Base-by-base conservation (phyloP, 257 asterid genomes). In the Craterostigma plantagineum region DNA sequence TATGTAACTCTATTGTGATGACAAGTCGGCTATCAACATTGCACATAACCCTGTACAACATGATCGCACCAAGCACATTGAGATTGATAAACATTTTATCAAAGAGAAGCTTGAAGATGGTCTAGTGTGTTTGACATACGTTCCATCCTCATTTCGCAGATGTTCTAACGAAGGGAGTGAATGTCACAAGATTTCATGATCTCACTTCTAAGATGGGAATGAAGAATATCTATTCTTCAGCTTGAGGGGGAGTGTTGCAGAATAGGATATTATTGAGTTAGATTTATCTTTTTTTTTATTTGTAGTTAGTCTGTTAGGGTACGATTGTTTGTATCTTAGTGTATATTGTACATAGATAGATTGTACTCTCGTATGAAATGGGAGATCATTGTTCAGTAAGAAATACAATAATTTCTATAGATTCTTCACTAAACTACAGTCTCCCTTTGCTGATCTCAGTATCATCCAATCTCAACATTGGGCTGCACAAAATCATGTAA, bases 381-480 rank as follows among this genome's bases (percentile, higher is more conserved):
- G n/a, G n/a, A n/a, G n/a, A n/a, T n/a, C n/a, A n/a, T n/a, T n/a
- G n/a, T n/a, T n/a, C n/a, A n/a, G n/a, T n/a, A n/a, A n/a, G n/a
- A n/a, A n/a, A n/a, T n/a, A n/a, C n/a, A n/a, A n/a, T n/a, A n/a
- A n/a, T n/a, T n/a, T n/a, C n/a, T n/a, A n/a, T n/a, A n/a, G n/a
- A n/a, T n/a, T n/a, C n/a, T n/a, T n/a, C n/a, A n/a, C n/a, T n/a
- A n/a, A n/a, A n/a, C n/a, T n/a, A n/a, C n/a, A n/a, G 71, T 42
- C 70, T 71, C 18, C 95, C 98, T 6, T 73, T 87, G 44, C 60
- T 82, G 48, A 64, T 87, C 69, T 82, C 95, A 50, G 82, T 79
- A 40, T 87, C 98, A n/a, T 79, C 98, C 6, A 95, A 87, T 59
- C 59, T 66, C 15, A 74, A 72, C 75, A 65, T 87, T 33, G 98